Evolutionary conservation across 2,329 filamentous ascomycete genomes (phyloP).

Genomic region (Rutstroemia sp.): DNA sequence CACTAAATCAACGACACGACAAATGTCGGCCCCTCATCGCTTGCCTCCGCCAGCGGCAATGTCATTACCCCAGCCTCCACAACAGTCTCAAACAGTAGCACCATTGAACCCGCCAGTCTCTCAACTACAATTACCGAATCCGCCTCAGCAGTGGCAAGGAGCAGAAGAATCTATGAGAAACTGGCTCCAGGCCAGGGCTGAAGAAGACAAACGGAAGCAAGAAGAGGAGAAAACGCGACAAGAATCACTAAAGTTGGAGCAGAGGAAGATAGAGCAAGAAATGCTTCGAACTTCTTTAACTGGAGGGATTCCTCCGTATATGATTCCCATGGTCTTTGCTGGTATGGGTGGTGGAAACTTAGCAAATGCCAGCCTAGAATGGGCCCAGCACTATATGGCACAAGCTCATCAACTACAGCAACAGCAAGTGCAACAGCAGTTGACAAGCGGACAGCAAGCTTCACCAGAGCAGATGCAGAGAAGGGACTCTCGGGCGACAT

Average conservation of each 20-base stretch:
- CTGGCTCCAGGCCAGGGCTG: constrained; percentile 64
- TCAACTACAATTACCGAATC: constrained; percentile 46
- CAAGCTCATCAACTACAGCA: constrained; percentile 42
- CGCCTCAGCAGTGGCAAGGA: constrained; percentile 58
- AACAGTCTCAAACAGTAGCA: constrained; percentile 19
- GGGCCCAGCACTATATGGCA: constrained; percentile 59
- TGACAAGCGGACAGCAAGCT: constrained; percentile 40
- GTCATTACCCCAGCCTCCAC: constrained; percentile 41
- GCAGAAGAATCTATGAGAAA: constrained; percentile 64
- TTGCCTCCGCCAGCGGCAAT: constrained; percentile 62
- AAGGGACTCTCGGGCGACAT: constrained; percentile 40
- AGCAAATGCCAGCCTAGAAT: constrained; percentile 55
- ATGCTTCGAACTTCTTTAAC: constrained; percentile 63
- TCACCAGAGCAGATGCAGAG: constrained; percentile 49
- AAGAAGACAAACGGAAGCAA: constrained; percentile 66
- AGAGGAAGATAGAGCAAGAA: constrained; percentile 63
- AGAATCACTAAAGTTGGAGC: constrained; percentile 62
- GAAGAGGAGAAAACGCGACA: constrained; percentile 62
- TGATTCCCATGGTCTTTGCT: constrained; percentile 69
- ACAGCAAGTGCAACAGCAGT: constrained; percentile 28
- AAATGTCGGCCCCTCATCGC: constrained; percentile 64
- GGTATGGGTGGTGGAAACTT: constrained; percentile 59
- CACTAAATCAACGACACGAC: constrained; percentile 39
- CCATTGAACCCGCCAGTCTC: constrained; percentile 37
- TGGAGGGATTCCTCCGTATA: constrained; percentile 63